Evolutionary conservation across 139 green algal genomes (phyloP), one percentile per base, ranked within the genome.

Genomic region (Picochlorum costavermella): DNA sequence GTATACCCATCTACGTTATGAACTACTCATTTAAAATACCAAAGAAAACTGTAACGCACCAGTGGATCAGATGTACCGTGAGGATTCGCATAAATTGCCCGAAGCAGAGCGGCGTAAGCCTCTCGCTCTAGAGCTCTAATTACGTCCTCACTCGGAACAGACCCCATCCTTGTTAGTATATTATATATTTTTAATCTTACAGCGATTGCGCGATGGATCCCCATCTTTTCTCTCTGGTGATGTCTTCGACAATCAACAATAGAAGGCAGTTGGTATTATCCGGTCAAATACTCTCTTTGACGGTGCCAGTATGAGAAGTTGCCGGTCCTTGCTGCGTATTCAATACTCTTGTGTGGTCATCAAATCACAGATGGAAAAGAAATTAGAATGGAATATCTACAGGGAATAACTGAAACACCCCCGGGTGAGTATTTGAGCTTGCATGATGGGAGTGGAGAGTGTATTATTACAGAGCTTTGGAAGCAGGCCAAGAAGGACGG

Each of bases 41-140:
- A 51, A 20, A 20, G n/a, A 53, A 23, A 28, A 53, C 6, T 53
- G 10, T 12, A 20, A 53, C 46, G 46, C 16, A 53, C 46, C 8
- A 53, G 46, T 28, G 46, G 46, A 23, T 53, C 46, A 53, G 46
- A 6, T 23, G 12, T 25, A 30, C 6, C 40, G 17, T 50, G 20
- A 17, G 58, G 58, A 31, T 31, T 59, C 3, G 60, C 46, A 30
- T 75, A 75, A 29, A 82, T 58, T 13, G 71, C 75, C 6, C 73
- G 62, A 12, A 75, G 40, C 3, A 82, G 64, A 25, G 75, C 75
- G 5, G 44, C 58, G 58, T 82, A 82, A 5, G 73, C 75, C 23
- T 82, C 75, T 14, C 31, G 45, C 50, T 81, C 67, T 26, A 81
- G 62, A 29, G 46, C 50, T 13, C 60, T 56, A 12, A 80, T 10